A percentile compares a stretch with the other conserved stretches of the same genome.
Evolutionary conservation across 2,329 filamentous ascomycete species (phyloP).

Genomic region (Nemania diffusa): DNA sequence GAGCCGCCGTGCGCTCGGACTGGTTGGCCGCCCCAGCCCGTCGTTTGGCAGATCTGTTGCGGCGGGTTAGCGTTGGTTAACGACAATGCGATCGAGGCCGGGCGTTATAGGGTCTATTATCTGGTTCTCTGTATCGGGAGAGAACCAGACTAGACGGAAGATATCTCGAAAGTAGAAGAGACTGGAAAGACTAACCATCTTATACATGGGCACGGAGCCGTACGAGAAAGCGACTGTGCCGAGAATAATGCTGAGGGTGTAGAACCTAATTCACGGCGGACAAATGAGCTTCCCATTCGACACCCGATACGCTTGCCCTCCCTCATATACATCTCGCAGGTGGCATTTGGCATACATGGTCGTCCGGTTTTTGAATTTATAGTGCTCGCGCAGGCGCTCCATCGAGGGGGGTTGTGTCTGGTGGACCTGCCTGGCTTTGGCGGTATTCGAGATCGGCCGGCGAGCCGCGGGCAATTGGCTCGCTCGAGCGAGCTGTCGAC

Average conservation of each 20-base stretch:
- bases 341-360: conserved; percentile 61
- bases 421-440: conserved; percentile 35
- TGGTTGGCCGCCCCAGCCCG: conserved; percentile 92
- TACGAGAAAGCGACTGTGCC: conserved; percentile 84
- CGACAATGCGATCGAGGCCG: not conserved
- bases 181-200: conserved; percentile 69
- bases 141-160: too few species aligned
- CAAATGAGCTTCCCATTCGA: conserved; percentile 37
- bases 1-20: conserved; percentile 78
- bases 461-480: conserved; percentile 37
- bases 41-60: conserved; percentile 80
- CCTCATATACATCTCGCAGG: not conserved
- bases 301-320: not conserved
- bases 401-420: conserved; percentile 61
- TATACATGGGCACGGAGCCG: conserved; percentile 86
- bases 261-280: conserved; percentile 64
- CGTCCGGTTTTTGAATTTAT: conserved; percentile 74
- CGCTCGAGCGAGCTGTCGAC: conserved; percentile 40
- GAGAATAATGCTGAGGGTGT: conserved; percentile 79
- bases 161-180: not conserved
- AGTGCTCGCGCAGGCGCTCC: conserved; percentile 72
- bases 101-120: not conserved
- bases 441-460: conserved; percentile 41
- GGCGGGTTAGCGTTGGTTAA: conserved; percentile 26
- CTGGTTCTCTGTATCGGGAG: too few species aligned